Percentiles rank a stretch among this genome's conserved stretches.
These are phyloP conservation scores for Pythium sp. DNA, from an alignment of 352 stramenopile genomes.

Conservation along the genomic window DNA sequence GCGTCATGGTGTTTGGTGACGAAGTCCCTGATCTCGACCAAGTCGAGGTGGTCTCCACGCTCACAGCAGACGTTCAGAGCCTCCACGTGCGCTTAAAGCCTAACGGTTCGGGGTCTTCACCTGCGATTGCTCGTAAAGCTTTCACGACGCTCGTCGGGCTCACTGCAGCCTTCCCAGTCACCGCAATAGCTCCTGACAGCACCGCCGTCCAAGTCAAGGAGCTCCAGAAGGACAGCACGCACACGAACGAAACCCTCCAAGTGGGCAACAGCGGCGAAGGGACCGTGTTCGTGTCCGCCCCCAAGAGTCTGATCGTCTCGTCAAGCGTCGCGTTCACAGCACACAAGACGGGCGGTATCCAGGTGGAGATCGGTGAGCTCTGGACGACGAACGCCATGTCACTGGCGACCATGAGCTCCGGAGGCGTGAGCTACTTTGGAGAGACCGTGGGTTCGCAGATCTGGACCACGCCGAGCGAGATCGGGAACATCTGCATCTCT, in stretches of 20 bases:
- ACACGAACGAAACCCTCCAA: neutral
- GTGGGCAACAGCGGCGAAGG: constrained; percentile 9
- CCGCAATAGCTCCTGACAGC: neutral
- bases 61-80: neutral
- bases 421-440: neutral
- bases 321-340: constrained; percentile 5
- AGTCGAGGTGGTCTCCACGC: constrained; percentile 1
- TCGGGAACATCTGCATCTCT: constrained; percentile 1
- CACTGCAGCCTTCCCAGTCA: neutral
- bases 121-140: neutral
- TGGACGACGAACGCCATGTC: constrained; percentile 2
- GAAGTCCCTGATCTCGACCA: neutral
- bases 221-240: constrained; percentile 1
- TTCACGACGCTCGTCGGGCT: constrained; percentile 4
- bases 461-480: neutral
- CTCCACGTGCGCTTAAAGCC: constrained; percentile 4
- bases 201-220: neutral
- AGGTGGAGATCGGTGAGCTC: constrained; percentile 7
- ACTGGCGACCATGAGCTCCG: neutral
- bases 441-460: constrained; percentile 6
- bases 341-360: constrained; percentile 3
- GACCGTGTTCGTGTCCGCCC: neutral
- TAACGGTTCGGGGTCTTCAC: neutral
- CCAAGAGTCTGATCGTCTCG: constrained; percentile 7
- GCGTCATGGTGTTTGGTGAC: neutral